Evolutionary conservation across 1,284 basidiomycete species (phyloP), one percentile per base, ranked within the genome.

Genomic region (Xerocomus nothofagi): DNA sequence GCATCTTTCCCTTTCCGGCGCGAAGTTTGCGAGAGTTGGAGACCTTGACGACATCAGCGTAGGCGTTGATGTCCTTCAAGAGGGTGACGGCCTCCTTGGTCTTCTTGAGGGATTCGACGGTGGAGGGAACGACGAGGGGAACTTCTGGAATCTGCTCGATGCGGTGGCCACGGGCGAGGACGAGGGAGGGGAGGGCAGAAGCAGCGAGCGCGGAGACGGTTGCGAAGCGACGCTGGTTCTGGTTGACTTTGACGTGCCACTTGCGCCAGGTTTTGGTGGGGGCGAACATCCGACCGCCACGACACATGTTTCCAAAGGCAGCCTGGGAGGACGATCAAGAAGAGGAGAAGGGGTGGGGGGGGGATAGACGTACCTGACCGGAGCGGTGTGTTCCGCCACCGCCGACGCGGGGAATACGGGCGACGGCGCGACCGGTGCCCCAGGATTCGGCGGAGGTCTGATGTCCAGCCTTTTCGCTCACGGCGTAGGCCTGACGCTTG

Each of bases 171-270:
- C 97, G 96, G 53, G 97, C 97, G 61, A 99, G 93, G 67, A 99
- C 93, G 67, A 99, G 91, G 51, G 97, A 96, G 50, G 97, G 96
- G 56, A 99, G 86, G 42, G 96, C 96, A 54, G 97, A 97, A 20
- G 97, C 97, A 52, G 97, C 97, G 56, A 99, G 86, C 49, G 96
- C 97, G 60, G 97, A 99, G 60, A 98, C 96, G 59, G 93, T 88
- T 53, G 97, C 97, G 75, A 93, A 99, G 63, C 97, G 93, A 73
- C 92, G 92, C 79, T 99, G 96, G 83, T 96, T 97, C 81, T 95
- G 92, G 88, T 97, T 98, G 59, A 94, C 92, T 84, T 98, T 99
- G 81, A 99, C 91, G 79, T 98, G 96, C 97, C 97, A 99, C 74
- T 89, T 96, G 77, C 97, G 89, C 96, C 96, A 99, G 70, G 88